Base-by-base conservation (phyloP, 495 filamentous ascomycete genomes). In the Xylaria curta region DNA sequence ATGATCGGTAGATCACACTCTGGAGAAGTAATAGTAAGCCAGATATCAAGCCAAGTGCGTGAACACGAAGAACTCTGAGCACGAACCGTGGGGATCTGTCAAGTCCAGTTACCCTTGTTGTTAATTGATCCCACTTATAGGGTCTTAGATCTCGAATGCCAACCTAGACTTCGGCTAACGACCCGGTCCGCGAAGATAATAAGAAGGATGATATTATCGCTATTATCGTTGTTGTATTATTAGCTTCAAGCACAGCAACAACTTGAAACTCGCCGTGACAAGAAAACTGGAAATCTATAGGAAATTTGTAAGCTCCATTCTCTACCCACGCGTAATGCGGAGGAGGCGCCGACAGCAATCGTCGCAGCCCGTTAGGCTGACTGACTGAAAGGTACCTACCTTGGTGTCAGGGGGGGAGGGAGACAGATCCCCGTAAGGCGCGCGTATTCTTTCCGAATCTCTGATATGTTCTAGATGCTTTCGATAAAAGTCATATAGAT, bases 111-210 rank as follows among this genome's bases (percentile, higher is more conserved):
- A 19, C 31, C 63, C 44, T 40, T 51, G 63, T 31, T 28, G 44
- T 66, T 53, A 51, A 51, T 56, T 56, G 47, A 56, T 67, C 49
- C 56, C 26, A 36, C 44, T 7, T 54, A 67, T 56, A 54, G 49
- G 64, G 64, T 51, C 33, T 67, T 26, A 56, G 65, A 67, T 67
- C 65, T 66, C 36, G n/a, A 56, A 26, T 67, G 65, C 33, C 31
- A n/a, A 36, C 28, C 13, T 36, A 31, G n/a, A 67, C 56, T 33
- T 67, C 65, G 65, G 65, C 36, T 56, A 19, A 19, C n/a, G 12
- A 56, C 49, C 65, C 65, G 65, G 65, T 66, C 65, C 36, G 65
- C 15, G 26, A 42, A 19, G 36, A 51, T 15, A 19, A 44, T 38
- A 53, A 31, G 15, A 66, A 66, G 26, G 38, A 66, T 31, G 33